phyloP scores from a whole-genome alignment of 108 stramenopile genomes.

The Conticribra weissflogii region DNA sequence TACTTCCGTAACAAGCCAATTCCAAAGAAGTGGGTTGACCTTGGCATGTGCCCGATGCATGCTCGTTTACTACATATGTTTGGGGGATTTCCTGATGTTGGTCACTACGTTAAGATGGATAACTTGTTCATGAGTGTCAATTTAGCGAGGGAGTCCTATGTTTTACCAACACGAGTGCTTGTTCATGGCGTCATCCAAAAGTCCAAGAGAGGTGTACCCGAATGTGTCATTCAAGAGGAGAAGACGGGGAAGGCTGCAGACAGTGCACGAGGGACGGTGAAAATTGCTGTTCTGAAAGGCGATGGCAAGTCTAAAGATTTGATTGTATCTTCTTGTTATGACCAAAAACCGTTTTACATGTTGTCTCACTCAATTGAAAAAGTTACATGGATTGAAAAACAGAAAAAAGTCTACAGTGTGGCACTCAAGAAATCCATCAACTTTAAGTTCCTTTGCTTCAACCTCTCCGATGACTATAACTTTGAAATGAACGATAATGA shows the following conservation, averaged over 20 bases:
- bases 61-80: conserved; percentile 19
- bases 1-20: conserved; percentile 20
- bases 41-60: conserved; percentile 21
- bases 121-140: conserved; percentile 21
- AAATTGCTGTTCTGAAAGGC: neutral
- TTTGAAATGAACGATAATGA: conserved; percentile 19
- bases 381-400: neutral
- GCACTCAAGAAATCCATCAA: neutral
- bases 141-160: neutral
- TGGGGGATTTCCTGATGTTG: conserved; percentile 2
- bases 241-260: neutral
- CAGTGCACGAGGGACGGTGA: neutral
- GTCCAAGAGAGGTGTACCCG: neutral
- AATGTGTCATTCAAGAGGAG: neutral
- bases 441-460: neutral
- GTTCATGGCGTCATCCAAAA: neutral
- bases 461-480: conserved; percentile 3
- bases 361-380: neutral
- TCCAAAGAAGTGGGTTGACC: neutral
- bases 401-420: neutral
- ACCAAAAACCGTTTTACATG: neutral
- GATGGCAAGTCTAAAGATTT: neutral
- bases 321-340: neutral
- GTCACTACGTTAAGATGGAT: conserved; percentile 17
- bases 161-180: neutral